Percentiles rank a stretch among this genome's conserved stretches.
These are phyloP conservation scores for Plasmodium falciparum DNA, from an alignment of 169 alveolate species.

Conservation along the genomic window DNA sequence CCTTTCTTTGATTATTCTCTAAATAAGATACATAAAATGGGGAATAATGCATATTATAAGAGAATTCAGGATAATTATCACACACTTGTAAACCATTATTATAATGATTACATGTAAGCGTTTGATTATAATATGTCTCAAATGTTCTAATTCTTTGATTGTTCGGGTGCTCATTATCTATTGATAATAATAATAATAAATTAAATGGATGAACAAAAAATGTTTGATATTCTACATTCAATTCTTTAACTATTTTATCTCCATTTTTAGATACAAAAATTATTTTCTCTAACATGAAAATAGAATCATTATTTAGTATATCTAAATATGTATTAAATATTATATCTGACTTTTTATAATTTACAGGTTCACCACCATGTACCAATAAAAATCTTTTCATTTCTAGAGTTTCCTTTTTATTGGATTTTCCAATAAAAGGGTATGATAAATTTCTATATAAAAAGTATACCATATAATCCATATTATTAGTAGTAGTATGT, in stretches of 20 bases:
- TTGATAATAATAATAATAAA: neutral
- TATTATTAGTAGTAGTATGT: neutral
- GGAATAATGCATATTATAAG: neutral
- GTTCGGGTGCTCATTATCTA: neutral
- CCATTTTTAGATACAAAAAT: constrained; percentile 44
- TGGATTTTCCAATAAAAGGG: constrained; percentile 55
- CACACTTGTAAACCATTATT: constrained; percentile 39
- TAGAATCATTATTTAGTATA: constrained; percentile 19
- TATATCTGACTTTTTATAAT: too few species aligned
- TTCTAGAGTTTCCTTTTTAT: constrained; percentile 31
- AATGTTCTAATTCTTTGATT: neutral
- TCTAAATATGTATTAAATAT: constrained; percentile 17
- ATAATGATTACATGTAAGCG: constrained; percentile 28
- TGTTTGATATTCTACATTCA: constrained; percentile 76
- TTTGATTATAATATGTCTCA: constrained; percentile 11
- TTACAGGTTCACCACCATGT: constrained; percentile 7
- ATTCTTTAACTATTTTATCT: constrained; percentile 31
- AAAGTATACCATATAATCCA: constrained; percentile 35
- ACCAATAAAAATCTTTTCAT: constrained; percentile 19
- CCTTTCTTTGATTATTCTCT: constrained; percentile 70
- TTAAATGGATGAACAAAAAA: constrained; percentile 66
- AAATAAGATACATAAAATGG: constrained; percentile 62
- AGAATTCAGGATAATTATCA: constrained; percentile 12
- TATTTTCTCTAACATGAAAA: constrained; percentile 69
- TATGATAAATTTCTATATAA: constrained; percentile 53